A percentile compares a stretch with the other conserved stretches of the same genome.
These are phyloP conservation scores for Elsinoe batatas DNA, from an alignment of 2,329 filamentous ascomycete species.

Conservation along the genomic window DNA sequence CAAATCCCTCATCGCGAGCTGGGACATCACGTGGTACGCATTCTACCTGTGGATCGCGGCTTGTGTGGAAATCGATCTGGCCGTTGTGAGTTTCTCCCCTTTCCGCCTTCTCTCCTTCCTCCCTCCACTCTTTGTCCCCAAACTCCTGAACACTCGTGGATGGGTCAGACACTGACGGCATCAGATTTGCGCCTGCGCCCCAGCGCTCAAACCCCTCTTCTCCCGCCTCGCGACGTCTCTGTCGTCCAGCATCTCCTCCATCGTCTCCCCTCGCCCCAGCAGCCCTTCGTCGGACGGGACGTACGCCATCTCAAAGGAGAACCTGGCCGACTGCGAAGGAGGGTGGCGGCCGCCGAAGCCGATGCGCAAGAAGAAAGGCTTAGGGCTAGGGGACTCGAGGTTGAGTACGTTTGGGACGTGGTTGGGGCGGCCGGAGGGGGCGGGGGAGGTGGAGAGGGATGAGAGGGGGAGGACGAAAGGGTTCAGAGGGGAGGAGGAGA, in stretches of 20 bases:
- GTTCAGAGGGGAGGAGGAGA: not conserved
- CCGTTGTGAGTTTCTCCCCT: constrained; percentile 29
- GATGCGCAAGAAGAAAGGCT: constrained; percentile 1
- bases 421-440: not conserved
- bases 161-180: constrained; percentile 2
- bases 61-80: constrained; percentile 38
- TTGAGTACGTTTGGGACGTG: constrained; percentile 5
- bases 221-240: not conserved
- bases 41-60: constrained; percentile 40
- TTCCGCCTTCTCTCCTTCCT: too few relatives aligned
- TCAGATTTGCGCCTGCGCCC: constrained; percentile 31
- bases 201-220: constrained; percentile 27
- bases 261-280: not conserved
- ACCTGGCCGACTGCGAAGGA: not conserved
- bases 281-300: not conserved
- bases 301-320: constrained; percentile 7
- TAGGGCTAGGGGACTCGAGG: not conserved
- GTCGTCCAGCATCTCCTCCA: not conserved
- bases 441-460: not conserved
- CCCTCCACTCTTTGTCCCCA: too few relatives aligned
- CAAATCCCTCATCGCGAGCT: constrained; percentile 31
- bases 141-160: too few relatives aligned
- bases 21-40: constrained; percentile 37
- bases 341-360: constrained; percentile 2
- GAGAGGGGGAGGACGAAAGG: not conserved